These are phyloP conservation scores for Anthoceros angustus DNA, from an alignment of 225 moss, liverwort and hornwort genomes.

Conservation along the genomic window DNA sequence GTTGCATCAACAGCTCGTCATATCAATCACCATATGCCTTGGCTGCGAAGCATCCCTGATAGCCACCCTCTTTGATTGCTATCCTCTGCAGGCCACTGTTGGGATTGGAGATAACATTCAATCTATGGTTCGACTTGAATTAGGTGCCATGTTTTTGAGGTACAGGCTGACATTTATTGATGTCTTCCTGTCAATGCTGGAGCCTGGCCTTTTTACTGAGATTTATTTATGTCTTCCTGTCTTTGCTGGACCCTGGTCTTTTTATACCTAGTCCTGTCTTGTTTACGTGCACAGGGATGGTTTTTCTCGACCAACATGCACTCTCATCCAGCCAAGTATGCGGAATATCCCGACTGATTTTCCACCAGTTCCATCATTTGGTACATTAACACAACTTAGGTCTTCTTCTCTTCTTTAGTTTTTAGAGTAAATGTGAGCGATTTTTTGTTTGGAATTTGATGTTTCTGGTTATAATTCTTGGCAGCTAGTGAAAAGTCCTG, in stretches of 20 bases:
- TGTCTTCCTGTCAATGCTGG: constrained; percentile 1
- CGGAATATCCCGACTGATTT: constrained; percentile 36
- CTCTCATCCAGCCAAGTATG: constrained; percentile 93
- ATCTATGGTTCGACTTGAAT: constrained; percentile 82
- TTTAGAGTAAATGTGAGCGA: neutral
- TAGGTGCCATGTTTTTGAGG: constrained; percentile 85
- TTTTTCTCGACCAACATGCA: constrained; percentile 72
- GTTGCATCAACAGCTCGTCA: neutral
- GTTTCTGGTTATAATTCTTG: constrained; percentile 11
- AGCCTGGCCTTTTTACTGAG: neutral
- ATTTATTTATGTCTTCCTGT: neutral
- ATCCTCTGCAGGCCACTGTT: constrained; percentile 53
- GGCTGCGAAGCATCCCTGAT: neutral
- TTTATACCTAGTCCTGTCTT: neutral
- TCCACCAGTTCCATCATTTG: constrained; percentile 84
- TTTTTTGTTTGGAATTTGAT: neutral
- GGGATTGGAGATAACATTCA: constrained; percentile 56
- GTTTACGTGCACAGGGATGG: constrained; percentile 46
- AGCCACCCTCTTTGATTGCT: constrained; percentile 9
- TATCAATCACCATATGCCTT: neutral
- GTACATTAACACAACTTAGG: constrained; percentile 20
- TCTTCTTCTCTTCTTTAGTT: constrained; percentile 7
- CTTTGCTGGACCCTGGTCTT: constrained; percentile 11
- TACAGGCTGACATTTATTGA: constrained; percentile 10
- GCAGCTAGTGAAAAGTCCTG: constrained; percentile 94